A percentile compares a stretch with the other conserved stretches of the same genome.
Conservation (phyloP, 306 rosid genomes). For the Sophora flavescens region DNA sequence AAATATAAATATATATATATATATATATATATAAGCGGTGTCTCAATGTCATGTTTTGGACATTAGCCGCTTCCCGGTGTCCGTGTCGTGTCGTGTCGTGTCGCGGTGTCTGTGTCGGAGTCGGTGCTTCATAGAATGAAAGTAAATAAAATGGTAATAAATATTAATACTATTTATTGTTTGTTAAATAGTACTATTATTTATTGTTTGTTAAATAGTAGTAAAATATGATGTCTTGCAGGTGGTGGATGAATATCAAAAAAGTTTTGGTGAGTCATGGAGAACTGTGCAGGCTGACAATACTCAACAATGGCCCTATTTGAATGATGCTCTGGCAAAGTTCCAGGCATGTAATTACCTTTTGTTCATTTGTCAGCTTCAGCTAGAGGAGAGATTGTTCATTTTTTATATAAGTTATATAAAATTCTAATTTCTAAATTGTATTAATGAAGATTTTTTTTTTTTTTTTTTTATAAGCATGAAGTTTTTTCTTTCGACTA, state of each 20-base stretch:
- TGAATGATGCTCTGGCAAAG: slow-evolving; percentile 76
- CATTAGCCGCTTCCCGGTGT: too few relatives aligned
- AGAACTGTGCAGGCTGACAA: slow-evolving; percentile 65
- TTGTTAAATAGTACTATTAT: not conserved
- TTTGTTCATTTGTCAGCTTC: slow-evolving; percentile 31
- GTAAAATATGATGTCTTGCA: slow-evolving; percentile 47
- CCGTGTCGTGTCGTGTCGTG: too few relatives aligned
- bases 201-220: slow-evolving; percentile 20
- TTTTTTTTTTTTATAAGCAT: not conserved
- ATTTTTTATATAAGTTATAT: slow-evolving; percentile 2
- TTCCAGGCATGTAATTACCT: slow-evolving; percentile 72
- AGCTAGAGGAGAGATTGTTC: slow-evolving; percentile 11
- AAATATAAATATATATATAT: too few relatives aligned
- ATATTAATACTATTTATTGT: too few relatives aligned
- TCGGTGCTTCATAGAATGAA: too few relatives aligned
- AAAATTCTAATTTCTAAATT: not conserved
- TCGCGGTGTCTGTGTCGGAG: too few relatives aligned
- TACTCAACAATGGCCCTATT: slow-evolving; percentile 84
- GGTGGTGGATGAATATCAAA: slow-evolving; percentile 91
- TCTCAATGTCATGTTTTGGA: too few relatives aligned
- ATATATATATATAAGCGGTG: too few relatives aligned
- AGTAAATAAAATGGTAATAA: too few relatives aligned
- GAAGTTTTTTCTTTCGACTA: not conserved
- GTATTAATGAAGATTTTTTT: not conserved
- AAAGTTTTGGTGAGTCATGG: slow-evolving; percentile 88